Evolutionary conservation across 2,329 filamentous ascomycete genomes (phyloP).

Genomic region (Gliomastix tumulicola): DNA sequence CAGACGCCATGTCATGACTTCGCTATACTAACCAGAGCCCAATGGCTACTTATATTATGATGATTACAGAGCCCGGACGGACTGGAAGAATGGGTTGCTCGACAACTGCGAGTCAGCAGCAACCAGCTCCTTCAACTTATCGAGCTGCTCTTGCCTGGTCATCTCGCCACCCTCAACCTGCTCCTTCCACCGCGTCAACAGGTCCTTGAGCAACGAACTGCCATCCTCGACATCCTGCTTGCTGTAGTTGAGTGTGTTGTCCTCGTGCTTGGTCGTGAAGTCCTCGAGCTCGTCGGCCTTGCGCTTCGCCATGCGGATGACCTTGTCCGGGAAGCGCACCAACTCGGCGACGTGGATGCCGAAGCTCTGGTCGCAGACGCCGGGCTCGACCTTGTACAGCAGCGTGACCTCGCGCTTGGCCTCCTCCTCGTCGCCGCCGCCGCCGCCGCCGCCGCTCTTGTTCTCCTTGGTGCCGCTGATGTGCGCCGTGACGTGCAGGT

Average conservation of each 20-base stretch:
- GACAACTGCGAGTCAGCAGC: slow-evolving; percentile 59
- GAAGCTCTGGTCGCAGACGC: slow-evolving; percentile 95
- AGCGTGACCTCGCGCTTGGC: slow-evolving; percentile 81
- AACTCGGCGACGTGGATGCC: slow-evolving; percentile 97
- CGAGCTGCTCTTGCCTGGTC: slow-evolving; percentile 70
- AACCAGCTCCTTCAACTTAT: slow-evolving; percentile 73
- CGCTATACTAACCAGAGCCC: too few species aligned
- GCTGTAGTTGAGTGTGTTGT: slow-evolving; percentile 53
- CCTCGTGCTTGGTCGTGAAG: slow-evolving; percentile 74
- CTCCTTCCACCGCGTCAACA: slow-evolving; percentile 80
- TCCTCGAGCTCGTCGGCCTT: slow-evolving; percentile 98
- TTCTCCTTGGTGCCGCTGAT: slow-evolving; percentile 49
- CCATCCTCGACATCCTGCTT: slow-evolving; percentile 88
- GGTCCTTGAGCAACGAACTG: slow-evolving; percentile 73
- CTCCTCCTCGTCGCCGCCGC: slow-evolving; percentile 28
- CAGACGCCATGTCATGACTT: too few species aligned
- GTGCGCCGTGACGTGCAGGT: slow-evolving; percentile 93
- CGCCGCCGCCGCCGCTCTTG: slow-evolving; percentile 64
- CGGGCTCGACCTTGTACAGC: slow-evolving; percentile 92
- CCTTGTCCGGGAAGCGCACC: slow-evolving; percentile 92
- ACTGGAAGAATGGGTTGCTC: slow-evolving; percentile 65
- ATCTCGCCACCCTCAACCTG: slow-evolving; percentile 56
- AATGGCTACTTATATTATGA: too few species aligned
- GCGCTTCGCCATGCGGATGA: slow-evolving; percentile 97
- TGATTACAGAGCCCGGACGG: slow-evolving; percentile 46